Percentiles rank a stretch among this genome's conserved stretches.
These are phyloP conservation scores for Schizophyllum commune DNA, from an alignment of 1,284 basidiomycete species.

Conservation along the genomic window DNA sequence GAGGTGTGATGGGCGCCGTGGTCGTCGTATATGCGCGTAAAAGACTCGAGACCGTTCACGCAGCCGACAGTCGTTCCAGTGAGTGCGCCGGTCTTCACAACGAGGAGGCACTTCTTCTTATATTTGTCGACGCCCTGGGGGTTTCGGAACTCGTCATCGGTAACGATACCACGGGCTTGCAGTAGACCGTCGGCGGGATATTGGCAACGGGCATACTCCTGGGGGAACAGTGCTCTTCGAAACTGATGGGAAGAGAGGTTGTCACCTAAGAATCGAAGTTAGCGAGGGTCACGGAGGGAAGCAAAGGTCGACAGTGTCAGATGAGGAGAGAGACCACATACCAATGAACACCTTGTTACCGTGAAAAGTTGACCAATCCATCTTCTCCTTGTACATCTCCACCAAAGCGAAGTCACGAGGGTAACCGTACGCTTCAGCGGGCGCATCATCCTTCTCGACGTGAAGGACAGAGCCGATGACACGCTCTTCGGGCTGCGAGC, in stretches of 20 bases:
- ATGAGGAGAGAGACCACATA: constrained; percentile 11
- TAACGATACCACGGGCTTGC: constrained; percentile 15
- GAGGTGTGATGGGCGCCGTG: constrained; percentile 15
- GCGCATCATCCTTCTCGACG: constrained; percentile 19
- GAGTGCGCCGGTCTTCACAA: constrained; percentile 25
- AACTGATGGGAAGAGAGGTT: constrained; percentile 19
- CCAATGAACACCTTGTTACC: constrained; percentile 29
- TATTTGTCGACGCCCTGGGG: constrained; percentile 22
- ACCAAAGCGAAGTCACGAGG: constrained; percentile 23
- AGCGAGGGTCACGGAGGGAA: constrained; percentile 9
- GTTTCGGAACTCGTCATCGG: constrained; percentile 18
- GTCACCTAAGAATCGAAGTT: constrained; percentile 14
- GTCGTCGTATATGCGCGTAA: constrained; percentile 17
- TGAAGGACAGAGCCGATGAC: constrained; percentile 27
- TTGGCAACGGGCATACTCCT: constrained; percentile 12
- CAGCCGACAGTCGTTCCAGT: constrained; percentile 28
- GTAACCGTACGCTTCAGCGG: constrained; percentile 12
- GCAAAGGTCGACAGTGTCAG: constrained; percentile 5
- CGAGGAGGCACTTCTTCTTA: constrained; percentile 19
- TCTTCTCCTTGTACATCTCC: constrained; percentile 17
- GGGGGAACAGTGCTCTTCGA: constrained; percentile 21
- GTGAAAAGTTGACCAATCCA: constrained; percentile 14
- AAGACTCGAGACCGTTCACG: constrained; percentile 21
- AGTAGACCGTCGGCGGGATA: constrained; percentile 22
- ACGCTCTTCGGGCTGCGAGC: constrained; percentile 17